These are phyloP conservation scores for Psilocybe azurescens DNA, from an alignment of 768 basidiomycete genomes.

Conservation along the genomic window DNA sequence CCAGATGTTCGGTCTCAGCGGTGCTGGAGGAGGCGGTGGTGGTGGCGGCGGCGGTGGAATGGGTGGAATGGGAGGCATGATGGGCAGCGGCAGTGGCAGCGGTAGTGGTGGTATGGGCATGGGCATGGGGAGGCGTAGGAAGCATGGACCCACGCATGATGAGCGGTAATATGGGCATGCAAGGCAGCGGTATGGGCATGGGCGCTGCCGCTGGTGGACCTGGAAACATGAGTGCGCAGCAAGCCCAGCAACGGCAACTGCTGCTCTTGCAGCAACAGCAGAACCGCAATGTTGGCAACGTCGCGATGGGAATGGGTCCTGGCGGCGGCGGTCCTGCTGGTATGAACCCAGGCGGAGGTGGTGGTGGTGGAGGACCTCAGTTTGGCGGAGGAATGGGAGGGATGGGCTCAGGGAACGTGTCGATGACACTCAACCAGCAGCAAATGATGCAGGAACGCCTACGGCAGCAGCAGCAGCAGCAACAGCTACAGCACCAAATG, in stretches of 20 bases:
- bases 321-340: conserved; percentile 16
- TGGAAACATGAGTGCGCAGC: conserved; percentile 25
- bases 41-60: conserved; percentile 22
- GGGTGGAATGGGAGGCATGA: conserved; percentile 23
- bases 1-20: conserved; percentile 23
- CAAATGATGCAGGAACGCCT: conserved; percentile 41
- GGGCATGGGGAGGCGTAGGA: conserved; percentile 30
- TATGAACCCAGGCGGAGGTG: conserved; percentile 22
- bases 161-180: conserved; percentile 34
- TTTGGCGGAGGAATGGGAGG: conserved; percentile 18
- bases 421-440: conserved; percentile 40
- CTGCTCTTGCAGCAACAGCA: conserved; percentile 45
- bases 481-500: conserved; percentile 28
- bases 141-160: conserved; percentile 36
- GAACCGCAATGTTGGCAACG: conserved; percentile 21
- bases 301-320: conserved; percentile 22
- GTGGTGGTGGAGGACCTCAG: conserved; percentile 11
- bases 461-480: conserved; percentile 50
- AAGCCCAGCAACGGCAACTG: conserved; percentile 46
- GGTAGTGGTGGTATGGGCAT: conserved; percentile 27
- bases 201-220: conserved; percentile 24
- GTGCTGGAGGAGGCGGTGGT: conserved; percentile 19
- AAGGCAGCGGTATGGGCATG: conserved; percentile 29
- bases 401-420: conserved; percentile 31
- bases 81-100: conserved; percentile 21